Base-by-base conservation (phyloP, 805 yeast species). In the Teunomyces gatunensis region DNA sequence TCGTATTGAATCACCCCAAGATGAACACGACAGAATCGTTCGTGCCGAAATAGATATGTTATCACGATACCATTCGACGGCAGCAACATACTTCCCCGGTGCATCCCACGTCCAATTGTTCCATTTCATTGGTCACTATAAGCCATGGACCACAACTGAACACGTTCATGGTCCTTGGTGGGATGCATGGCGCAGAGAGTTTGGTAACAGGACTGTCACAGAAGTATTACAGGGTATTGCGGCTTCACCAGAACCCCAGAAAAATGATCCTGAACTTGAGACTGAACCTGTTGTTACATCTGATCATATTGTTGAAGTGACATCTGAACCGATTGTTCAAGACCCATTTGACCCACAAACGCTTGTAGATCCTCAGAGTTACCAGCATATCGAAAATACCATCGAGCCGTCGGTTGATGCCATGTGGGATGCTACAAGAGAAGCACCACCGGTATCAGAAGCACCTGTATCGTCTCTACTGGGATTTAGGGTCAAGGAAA, bases 51-150 rank as follows among this genome's bases (percentile, higher is more conserved):
- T 36, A 45, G 20, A 42, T 6, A 39, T 47, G 10, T 18, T 43
- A 21, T n/a, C 25, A 15, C 21, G 47, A n/a, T 63, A 65, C 47
- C 52, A 51, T 11, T 41, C 54, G 11, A 51, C 65, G 15, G 68
- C 67, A 1, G 34, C 52, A 15, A 44, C 40, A 4, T 54, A 53
- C 49, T 47, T 53, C 21, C 48, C 50, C 12, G 45, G 54, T 6
- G 25, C 35, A 10, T 53, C 64, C 6, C 61, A 63, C 47, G 73
- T 80, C 37, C 81, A 79, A 42, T 63, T 83, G 37, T 67, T 84
- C 6, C 94, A 87, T 61, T 87, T 78, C 57, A 85, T 87, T 52
- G 92, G 92, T 0, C 67, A 77, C 3, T 54, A 57, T 11, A 84
- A 84, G 55, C 88, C 88, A 0, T 80, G 87, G 84, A 69, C 54